Base-by-base conservation (phyloP, 495 filamentous ascomycete genomes). In the Articulospora tetracladia region DNA sequence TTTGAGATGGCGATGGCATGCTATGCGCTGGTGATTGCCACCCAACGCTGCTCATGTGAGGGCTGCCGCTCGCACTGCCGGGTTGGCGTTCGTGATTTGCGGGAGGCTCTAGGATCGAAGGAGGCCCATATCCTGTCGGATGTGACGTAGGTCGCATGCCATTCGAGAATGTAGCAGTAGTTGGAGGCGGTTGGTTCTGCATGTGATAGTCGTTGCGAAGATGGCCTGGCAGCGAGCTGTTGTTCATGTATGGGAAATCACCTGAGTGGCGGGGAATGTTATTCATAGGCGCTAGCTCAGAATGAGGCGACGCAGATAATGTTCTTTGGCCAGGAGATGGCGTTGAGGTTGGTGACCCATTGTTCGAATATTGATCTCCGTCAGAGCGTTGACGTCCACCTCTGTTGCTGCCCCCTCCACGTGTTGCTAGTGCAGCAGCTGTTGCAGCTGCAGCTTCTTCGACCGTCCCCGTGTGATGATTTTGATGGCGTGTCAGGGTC, bases 401-500 rank as follows among this genome's bases (percentile, higher is more conserved):
- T 74, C 82, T 65, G 73, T 81, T 71, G 74, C 81, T 73, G 61
- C 79, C 75, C 58, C 80, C 76, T 58, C 76, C 75, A 53, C 83
- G 76, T 27, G 84, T 78, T n/a, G 84, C 86, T 66, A 93, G 78
- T 47, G 86, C 87, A 26, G 92, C 92, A 39, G 92, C 92, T 0
- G 91, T 96, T 10, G 93, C 91, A 3, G 86, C 88, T 6, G 90
- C 92, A 8, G 94, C 89, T 70, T 98, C 94, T 69, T 97, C 94
- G 20, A 98, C 87, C 0, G 93, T 98, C 6, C 93, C 94, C 27
- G 90, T 94, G 68, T 98, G 94, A 58, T 95, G 90, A 59, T 96
- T 96, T 74, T 97, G 92, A 70, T 98, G 94, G 28, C 94, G 85
- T 8, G 95, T 98, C 60, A 98, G 75, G 0, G 94, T 98, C 2